Evolutionary conservation across 2,329 filamentous ascomycete genomes (phyloP).

Genomic region (Zymoseptoria tritici): DNA sequence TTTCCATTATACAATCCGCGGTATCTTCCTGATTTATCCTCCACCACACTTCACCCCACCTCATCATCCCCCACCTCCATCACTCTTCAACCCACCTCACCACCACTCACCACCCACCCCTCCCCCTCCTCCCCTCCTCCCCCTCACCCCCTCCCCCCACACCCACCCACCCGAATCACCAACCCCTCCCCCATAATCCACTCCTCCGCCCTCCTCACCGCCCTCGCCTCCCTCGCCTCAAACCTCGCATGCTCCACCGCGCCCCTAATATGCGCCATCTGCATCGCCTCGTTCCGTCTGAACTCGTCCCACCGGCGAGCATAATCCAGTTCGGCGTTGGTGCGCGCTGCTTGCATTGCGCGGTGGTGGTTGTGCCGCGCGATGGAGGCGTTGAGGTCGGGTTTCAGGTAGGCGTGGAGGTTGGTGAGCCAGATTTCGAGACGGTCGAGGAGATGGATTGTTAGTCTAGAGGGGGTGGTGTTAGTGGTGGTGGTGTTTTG

Average conservation of each 20-base stretch:
- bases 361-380: neutral
- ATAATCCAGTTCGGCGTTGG: neutral
- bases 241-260: neutral
- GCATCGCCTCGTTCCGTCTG: neutral
- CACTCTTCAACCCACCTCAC: neutral
- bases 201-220: neutral
- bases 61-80: neutral
- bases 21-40: no score
- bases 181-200: neutral
- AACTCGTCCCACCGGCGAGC: no score
- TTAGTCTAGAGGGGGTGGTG: neutral
- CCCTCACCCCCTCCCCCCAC: no score
- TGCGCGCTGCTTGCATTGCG: neutral
- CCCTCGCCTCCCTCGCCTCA: neutral
- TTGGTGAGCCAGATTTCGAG: neutral
- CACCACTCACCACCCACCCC: neutral
- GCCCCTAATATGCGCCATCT: neutral
- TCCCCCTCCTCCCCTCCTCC: no score
- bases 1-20: no score
- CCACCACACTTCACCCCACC: neutral
- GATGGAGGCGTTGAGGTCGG: no score
- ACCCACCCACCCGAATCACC: neutral
- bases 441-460: neutral
- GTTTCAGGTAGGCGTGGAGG: neutral
- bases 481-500: neutral